Conservation (phyloP, 1,139 yeast genomes). For the Hemisphaericaspora lyxosophila region DNA sequence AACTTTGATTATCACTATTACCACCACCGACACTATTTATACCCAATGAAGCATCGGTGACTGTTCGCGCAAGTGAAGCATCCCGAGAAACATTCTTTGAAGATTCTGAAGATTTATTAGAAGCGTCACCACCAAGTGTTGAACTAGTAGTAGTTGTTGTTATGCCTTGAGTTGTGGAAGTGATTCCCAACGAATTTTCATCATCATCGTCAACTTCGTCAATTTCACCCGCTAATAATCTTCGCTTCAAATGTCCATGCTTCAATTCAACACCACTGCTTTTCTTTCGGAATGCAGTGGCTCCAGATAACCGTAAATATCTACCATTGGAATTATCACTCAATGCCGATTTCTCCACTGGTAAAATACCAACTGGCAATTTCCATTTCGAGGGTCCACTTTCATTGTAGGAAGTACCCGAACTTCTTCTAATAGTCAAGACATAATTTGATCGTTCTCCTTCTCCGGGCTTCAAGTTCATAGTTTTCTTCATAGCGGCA, state of each 20-base stretch:
- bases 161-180: conserved; percentile 17
- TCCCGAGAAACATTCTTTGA: conserved; percentile 9
- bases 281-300: conserved; percentile 24
- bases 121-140: conserved; percentile 10
- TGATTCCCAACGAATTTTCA: conserved; percentile 6
- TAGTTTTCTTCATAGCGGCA: conserved; percentile 36
- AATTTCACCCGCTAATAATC: conserved; percentile 74
- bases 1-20: conserved; percentile 22
- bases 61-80: conserved; percentile 32
- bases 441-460: conserved; percentile 59
- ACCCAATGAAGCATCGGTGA: conserved; percentile 30
- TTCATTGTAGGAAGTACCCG: conserved; percentile 59
- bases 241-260: conserved; percentile 74
- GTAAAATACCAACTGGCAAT: conserved; percentile 64
- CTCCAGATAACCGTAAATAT: conserved; percentile 32
- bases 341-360: conserved; percentile 34
- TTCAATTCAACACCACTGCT: conserved; percentile 61
- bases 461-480: conserved; percentile 46
- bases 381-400: conserved; percentile 58
- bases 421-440: conserved; percentile 47
- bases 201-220: conserved; percentile 56
- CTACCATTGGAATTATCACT: conserved; percentile 29
- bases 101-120: conserved; percentile 3
- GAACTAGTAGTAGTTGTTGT: conserved; percentile 27
- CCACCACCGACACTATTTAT: too few species aligned